These are phyloP conservation scores for Oryza australiensis DNA, from an alignment of 176 grass and related monocot species.

Conservation along the genomic window DNA sequence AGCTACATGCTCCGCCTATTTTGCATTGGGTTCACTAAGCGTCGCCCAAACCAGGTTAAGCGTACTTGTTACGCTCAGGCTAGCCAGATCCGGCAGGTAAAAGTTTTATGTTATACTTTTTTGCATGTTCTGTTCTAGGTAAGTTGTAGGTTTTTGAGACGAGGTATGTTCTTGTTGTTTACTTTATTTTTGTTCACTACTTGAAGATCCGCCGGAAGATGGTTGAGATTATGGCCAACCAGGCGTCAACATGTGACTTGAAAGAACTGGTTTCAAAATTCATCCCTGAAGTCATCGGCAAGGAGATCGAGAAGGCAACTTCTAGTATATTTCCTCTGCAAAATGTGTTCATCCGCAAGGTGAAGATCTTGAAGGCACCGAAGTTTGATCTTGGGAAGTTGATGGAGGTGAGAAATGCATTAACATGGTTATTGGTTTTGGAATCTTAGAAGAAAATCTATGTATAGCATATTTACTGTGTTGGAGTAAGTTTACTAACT, in stretches of 20 bases:
- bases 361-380: constrained; percentile 83
- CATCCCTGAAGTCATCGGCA: constrained; percentile 82
- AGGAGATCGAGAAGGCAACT: constrained; percentile 82
- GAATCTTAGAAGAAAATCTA: no score
- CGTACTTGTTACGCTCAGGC: constrained; percentile 81
- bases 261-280: constrained; percentile 82
- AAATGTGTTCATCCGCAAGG: constrained; percentile 83
- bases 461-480: no score
- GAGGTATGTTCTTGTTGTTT: not conserved
- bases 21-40: constrained; percentile 81
- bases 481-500: no score
- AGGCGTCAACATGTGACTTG: constrained; percentile 64
- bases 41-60: constrained; percentile 72
- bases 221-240: constrained; percentile 78
- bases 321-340: constrained; percentile 73
- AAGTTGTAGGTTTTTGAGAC: not conserved
- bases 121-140: no score
- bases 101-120: not conserved
- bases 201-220: constrained; percentile 74
- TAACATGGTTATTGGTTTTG: no score
- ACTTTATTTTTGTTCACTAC: not conserved
- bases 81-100: constrained; percentile 80
- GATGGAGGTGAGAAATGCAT: constrained; percentile 62
- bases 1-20: constrained; percentile 68
- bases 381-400: constrained; percentile 91